Evolutionary conservation across 352 stramenopile genomes (phyloP), one percentile per base, ranked within the genome.

Genomic region (Nannochloropsis limnetica): DNA sequence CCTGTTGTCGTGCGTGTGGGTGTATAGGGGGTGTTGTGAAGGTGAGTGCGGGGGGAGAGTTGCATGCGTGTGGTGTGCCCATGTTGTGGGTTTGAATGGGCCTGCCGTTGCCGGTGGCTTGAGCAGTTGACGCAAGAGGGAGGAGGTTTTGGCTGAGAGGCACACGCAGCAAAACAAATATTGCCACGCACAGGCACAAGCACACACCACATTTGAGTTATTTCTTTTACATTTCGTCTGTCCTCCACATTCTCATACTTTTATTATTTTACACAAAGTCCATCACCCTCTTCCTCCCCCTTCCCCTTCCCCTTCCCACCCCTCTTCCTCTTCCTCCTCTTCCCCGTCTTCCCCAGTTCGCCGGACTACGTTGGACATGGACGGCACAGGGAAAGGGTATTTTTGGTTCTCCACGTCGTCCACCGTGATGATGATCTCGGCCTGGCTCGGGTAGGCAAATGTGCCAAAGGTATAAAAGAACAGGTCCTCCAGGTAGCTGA

Each of bases 391-490:
- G 44, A 67, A 67, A 11, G 44, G 44, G n/a, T 67, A 67, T 20
- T 67, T 67, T 20, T 67, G 44, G n/a, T 67, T 67, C n/a, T 67
- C 44, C 44, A 74, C 61, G 11, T 74, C 61, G 8, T 74, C n/a
- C 9, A 74, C 61, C 11, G 61, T 74, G 6, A 74, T 74, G 0
- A 74, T 74, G 15, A 74, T 74, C 22, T 74, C 61, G n/a, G 61
- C 61, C n/a, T 74, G 11, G 11, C n/a, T 25, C 3, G 61, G 61
- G n/a, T 25, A 74, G 8, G 15, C 61, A 22, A 25, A 74, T 74
- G 61, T 74, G 11, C 61, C 61, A 20, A 74, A 74, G 61, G n/a
- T 22, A 29, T 25, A 74, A 22, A 74, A 74, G 22, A 74, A 74
- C 9, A 74, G 25, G 61, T 74, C 61, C n/a, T 22, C n/a, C 11